A percentile compares a stretch with the other conserved stretches of the same genome.
phyloP scores from a whole-genome alignment of 2,329 filamentous ascomycete species.

The Monosporascus sp. region DNA sequence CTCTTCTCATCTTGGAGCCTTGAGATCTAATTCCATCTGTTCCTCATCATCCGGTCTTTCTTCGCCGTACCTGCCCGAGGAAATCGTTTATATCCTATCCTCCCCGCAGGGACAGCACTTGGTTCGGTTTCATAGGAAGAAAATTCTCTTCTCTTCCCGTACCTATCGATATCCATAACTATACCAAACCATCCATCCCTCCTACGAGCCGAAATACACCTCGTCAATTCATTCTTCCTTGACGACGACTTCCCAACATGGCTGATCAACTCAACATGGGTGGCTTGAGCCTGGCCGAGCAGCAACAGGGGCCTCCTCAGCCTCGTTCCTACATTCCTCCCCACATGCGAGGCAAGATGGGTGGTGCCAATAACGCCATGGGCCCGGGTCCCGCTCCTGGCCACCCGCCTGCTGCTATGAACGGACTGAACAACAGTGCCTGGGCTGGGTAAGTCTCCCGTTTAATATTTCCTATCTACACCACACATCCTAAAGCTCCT shows the following conservation, averaged over 20 bases:
- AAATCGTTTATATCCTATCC: not conserved
- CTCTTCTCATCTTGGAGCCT: not conserved
- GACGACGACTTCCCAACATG: constrained; percentile 49
- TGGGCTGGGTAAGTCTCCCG: constrained; percentile 54
- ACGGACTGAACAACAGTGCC: constrained; percentile 56
- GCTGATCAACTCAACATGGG: constrained; percentile 82
- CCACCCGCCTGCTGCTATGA: constrained; percentile 33
- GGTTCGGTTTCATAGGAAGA: not conserved
- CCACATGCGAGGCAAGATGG: constrained; percentile 65
- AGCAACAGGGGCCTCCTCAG: constrained; percentile 33
- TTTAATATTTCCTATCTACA: not conserved
- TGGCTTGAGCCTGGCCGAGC: constrained; percentile 60
- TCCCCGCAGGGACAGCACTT: not conserved
- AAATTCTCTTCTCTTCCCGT: constrained; percentile 11
- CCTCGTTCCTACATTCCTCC: constrained; percentile 78
- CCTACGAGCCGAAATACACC: constrained; percentile 6
- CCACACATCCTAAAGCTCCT: not conserved
- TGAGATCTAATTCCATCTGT: not conserved
- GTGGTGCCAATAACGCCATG: constrained; percentile 24
- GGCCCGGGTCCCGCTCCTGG: constrained; percentile 23
- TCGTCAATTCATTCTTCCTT: constrained; percentile 8
- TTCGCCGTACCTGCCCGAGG: not conserved
- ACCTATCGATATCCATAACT: not conserved
- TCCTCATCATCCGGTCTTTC: not conserved
- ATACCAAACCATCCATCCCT: constrained; percentile 3